A percentile compares a stretch with the other conserved stretches of the same genome.
Conservation (phyloP, 805 yeast genomes). For the Yamadazyma endophytica region DNA sequence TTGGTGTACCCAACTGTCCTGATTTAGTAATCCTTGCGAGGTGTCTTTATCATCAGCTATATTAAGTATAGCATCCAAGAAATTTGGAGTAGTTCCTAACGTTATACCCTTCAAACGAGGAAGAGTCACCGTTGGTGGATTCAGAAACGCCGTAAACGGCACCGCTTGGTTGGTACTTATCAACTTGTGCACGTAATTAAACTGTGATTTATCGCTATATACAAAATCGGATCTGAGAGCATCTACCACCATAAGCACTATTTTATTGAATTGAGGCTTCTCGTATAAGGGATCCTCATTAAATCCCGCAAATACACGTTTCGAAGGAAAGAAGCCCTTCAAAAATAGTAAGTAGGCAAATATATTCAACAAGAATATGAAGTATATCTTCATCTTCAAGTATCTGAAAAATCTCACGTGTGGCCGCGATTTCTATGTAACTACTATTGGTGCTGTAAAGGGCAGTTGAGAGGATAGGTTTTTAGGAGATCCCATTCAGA, state of each 20-base stretch:
- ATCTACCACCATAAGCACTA: slow-evolving; percentile 84
- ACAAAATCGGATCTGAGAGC: slow-evolving; percentile 89
- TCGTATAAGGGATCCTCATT: slow-evolving; percentile 21
- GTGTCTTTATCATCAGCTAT: slow-evolving; percentile 85
- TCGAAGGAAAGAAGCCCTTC: slow-evolving; percentile 89
- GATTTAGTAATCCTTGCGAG: slow-evolving; percentile 62
- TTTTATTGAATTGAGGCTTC: slow-evolving; percentile 53
- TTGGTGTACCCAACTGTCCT: slow-evolving; percentile 87
- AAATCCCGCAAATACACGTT: slow-evolving; percentile 66
- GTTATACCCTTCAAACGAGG: slow-evolving; percentile 92
- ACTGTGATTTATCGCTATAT: slow-evolving; percentile 60
- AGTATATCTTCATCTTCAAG: too few species aligned
- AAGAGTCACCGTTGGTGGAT: slow-evolving; percentile 95
- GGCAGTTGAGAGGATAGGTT: too few species aligned
- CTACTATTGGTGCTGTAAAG: too few species aligned
- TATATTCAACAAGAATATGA: too few species aligned
- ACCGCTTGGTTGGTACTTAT: slow-evolving; percentile 66
- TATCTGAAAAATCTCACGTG: too few species aligned
- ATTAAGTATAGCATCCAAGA: slow-evolving; percentile 89
- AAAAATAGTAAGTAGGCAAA: slow-evolving; percentile 61
- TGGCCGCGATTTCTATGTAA: too few species aligned
- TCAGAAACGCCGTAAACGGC: slow-evolving; percentile 87
- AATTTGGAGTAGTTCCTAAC: slow-evolving; percentile 92
- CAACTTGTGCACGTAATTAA: slow-evolving; percentile 63
- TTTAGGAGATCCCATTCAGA: too few species aligned